Percentiles rank a stretch among this genome's conserved stretches.
These are phyloP conservation scores for Sordariomycetes sp. DNA, from an alignment of 2,329 filamentous ascomycete genomes.

Conservation along the genomic window DNA sequence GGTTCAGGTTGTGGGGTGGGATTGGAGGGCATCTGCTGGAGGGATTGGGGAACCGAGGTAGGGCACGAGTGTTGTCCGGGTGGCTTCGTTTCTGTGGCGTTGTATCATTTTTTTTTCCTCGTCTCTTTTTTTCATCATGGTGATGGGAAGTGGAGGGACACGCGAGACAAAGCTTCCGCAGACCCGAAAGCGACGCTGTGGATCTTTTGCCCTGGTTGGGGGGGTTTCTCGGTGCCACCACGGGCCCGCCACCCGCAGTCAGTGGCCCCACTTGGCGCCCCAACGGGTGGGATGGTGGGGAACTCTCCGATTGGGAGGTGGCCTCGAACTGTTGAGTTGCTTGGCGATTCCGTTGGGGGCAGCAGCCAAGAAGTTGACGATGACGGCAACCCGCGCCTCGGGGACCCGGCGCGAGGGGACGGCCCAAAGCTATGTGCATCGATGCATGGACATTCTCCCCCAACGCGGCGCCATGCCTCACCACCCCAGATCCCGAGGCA, in stretches of 20 bases:
- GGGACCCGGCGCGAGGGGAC: no score
- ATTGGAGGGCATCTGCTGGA: no score
- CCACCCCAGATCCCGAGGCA: constrained; percentile 1
- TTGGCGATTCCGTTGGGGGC: constrained; percentile 3
- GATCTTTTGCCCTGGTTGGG: not conserved
- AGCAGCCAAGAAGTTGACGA: not conserved
- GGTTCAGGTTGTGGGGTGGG: no score
- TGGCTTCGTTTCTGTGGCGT: no score
- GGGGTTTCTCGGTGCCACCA: not conserved
- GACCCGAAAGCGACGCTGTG: not conserved
- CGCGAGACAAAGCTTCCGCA: not conserved
- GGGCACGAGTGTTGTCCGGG: no score
- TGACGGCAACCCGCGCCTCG: no score
- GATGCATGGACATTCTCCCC: not conserved
- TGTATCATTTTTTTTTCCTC: no score
- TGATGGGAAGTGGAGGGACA: not conserved
- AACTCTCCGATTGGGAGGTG: not conserved
- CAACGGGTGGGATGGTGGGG: not conserved
- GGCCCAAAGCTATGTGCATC: not conserved
- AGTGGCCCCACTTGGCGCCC: not conserved
- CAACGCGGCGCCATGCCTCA: not conserved
- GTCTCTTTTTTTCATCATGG: no score
- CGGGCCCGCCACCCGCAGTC: not conserved
- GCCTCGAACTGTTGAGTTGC: constrained; percentile 3
- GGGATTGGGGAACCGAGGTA: no score